These are phyloP conservation scores for Lasiosphaeria miniovina DNA, from an alignment of 495 filamentous ascomycete genomes.

Conservation along the genomic window DNA sequence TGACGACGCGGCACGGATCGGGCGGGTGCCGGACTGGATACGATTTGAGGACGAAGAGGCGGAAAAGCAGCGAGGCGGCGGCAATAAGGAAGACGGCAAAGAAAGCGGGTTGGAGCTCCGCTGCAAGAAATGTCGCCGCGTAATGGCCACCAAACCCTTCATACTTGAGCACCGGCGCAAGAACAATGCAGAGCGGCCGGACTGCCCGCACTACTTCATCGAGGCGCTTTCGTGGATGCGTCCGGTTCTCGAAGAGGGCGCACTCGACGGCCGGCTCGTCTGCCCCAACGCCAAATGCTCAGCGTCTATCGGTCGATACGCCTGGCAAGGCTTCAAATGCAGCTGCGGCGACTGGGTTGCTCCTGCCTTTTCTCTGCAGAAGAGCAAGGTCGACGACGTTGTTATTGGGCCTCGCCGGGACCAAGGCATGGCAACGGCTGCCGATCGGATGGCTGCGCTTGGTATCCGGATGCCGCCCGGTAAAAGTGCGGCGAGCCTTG, in stretches of 20 bases:
- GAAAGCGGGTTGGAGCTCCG: constrained; percentile 45
- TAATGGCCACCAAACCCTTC: constrained; percentile 43
- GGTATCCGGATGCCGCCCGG: constrained; percentile 37
- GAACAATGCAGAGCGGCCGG: constrained; percentile 24
- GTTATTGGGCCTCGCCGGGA: constrained; percentile 4
- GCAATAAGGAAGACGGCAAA: constrained; percentile 1
- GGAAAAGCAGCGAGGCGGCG: constrained; percentile 15
- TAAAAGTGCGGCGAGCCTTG: not conserved
- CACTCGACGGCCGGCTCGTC: constrained; percentile 74
- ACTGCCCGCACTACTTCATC: constrained; percentile 82
- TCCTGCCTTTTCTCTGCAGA: constrained; percentile 83
- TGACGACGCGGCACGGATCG: constrained; percentile 65
- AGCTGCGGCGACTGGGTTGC: constrained; percentile 87
- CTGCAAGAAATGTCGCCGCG: constrained; percentile 63
- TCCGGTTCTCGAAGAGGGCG: constrained; percentile 68
- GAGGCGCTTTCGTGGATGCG: constrained; percentile 95
- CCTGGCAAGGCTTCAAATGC: constrained; percentile 93
- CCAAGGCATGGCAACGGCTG: constrained; percentile 15
- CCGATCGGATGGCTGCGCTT: constrained; percentile 24
- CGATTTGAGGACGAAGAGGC: constrained; percentile 76
- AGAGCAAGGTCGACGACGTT: constrained; percentile 77
- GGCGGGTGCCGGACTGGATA: constrained; percentile 63
- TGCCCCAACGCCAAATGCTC: constrained; percentile 76
- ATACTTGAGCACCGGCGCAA: constrained; percentile 37
- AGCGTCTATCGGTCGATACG: constrained; percentile 83